Conservation (phyloP, 257 asterid species). For the Solanum phureja region DNA sequence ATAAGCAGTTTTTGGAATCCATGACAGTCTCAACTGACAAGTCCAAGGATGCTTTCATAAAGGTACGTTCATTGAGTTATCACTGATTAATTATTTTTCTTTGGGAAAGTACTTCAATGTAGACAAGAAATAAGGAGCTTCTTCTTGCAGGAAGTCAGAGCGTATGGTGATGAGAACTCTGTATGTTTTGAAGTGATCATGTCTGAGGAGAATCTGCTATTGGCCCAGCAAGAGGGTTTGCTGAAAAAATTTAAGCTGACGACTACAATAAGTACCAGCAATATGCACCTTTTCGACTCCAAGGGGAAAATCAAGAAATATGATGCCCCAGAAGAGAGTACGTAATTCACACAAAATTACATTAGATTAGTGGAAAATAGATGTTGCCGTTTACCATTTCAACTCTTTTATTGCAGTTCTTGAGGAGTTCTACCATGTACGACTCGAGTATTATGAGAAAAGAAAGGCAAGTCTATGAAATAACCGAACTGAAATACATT, state of each 20-base stretch:
- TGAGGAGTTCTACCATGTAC: constrained; percentile 67
- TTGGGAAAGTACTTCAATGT: neutral
- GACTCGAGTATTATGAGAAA: constrained; percentile 76
- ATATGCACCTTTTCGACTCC: constrained; percentile 93
- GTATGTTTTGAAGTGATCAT: constrained; percentile 52
- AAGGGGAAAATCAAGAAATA: constrained; percentile 78
- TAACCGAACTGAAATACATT: neutral
- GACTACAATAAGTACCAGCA: constrained; percentile 62
- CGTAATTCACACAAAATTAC: constrained; percentile 8
- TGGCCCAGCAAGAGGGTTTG: constrained; percentile 66
- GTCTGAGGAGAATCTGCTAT: constrained; percentile 44
- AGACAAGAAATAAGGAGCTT: neutral
- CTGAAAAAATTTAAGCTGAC: constrained; percentile 76
- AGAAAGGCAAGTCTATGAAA: constrained; percentile 50
- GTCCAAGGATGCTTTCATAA: constrained; percentile 73
- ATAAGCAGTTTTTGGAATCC: constrained; percentile 82
- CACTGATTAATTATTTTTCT: neutral
- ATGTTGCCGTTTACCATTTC: neutral
- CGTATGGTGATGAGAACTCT: constrained; percentile 54
- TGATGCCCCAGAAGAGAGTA: constrained; percentile 93
- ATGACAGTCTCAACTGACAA: constrained; percentile 57
- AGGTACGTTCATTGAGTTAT: constrained; percentile 28
- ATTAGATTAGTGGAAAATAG: neutral
- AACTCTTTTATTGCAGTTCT: constrained; percentile 49
- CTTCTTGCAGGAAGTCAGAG: constrained; percentile 46